Conservation (phyloP, 2,329 filamentous ascomycete genomes). For the Hypoxylon sp. region DNA sequence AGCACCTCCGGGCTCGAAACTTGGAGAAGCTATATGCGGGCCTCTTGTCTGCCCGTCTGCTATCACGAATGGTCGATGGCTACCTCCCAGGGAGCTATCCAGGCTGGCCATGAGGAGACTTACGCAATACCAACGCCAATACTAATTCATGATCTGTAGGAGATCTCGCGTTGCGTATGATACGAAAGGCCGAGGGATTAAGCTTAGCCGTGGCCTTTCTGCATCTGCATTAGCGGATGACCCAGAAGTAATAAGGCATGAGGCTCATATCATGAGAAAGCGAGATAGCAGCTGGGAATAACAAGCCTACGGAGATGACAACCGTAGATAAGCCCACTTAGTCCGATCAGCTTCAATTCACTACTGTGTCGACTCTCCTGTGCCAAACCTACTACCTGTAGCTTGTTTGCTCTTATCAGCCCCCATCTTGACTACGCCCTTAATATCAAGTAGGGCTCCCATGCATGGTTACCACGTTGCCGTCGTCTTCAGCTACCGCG, state of each 20-base stretch:
- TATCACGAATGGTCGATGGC: too few species aligned
- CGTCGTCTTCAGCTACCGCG: background rate
- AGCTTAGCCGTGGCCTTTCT: constrained; percentile 12
- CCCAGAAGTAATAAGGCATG: constrained; percentile 17
- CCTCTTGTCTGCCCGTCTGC: background rate
- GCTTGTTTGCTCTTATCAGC: background rate
- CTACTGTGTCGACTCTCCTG: background rate
- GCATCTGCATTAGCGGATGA: constrained; percentile 16
- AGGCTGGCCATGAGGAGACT: too few species aligned
- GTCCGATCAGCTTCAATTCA: background rate
- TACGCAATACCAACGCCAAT: background rate
- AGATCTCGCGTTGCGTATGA: background rate
- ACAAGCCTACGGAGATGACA: background rate
- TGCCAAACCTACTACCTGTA: background rate
- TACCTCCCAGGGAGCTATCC: too few species aligned
- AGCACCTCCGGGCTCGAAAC: too few species aligned
- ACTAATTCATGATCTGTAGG: background rate
- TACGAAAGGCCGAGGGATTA: constrained; percentile 22
- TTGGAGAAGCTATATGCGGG: background rate
- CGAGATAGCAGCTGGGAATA: background rate
- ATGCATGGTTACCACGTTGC: background rate
- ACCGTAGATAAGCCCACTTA: background rate
- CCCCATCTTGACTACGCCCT: background rate
- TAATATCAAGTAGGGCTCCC: background rate
- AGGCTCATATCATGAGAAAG: background rate